Conservation (phyloP, 306 rosid species). For the Vigna radiata region DNA sequence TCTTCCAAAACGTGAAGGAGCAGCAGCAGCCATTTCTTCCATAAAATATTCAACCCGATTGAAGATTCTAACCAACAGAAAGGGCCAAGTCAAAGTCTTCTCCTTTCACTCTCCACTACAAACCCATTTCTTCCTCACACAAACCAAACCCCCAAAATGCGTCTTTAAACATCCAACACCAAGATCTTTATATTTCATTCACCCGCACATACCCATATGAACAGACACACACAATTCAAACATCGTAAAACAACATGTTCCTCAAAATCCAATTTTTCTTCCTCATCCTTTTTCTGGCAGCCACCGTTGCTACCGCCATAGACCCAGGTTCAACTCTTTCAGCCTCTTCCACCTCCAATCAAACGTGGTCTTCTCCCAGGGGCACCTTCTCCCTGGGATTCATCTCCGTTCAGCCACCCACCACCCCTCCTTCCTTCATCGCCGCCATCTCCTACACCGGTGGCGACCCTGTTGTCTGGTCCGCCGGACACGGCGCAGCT, state of each 20-base stretch:
- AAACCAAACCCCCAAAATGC: not conserved
- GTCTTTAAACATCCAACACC: not conserved
- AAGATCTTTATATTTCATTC: not conserved
- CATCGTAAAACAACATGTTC: conserved; percentile 22
- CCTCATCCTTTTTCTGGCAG: conserved; percentile 26
- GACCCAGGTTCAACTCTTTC: conserved; percentile 58
- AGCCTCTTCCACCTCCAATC: conserved; percentile 54
- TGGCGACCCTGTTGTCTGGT: conserved; percentile 68
- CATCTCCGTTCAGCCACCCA: conserved; percentile 51
- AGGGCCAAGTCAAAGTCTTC: conserved; percentile 45
- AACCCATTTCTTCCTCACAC: not conserved
- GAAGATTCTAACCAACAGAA: conserved; percentile 8
- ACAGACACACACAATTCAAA: not conserved
- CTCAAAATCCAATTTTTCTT: conserved; percentile 24
- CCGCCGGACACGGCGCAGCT: conserved; percentile 49
- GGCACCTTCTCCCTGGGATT: conserved; percentile 58
- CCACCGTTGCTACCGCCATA: conserved; percentile 24
- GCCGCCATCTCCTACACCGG: conserved; percentile 65
- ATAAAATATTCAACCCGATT: not conserved
- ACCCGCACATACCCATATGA: not conserved
- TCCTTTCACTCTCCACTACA: not conserved
- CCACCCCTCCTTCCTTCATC: conserved; percentile 58
- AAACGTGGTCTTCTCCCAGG: conserved; percentile 59
- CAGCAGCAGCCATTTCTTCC: not conserved
- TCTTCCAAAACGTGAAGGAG: not conserved